Percentiles rank a stretch among this genome's conserved stretches.
Evolutionary conservation across 2,329 filamentous ascomycete genomes (phyloP).

Genomic region (Tolypocladium guangdongense): DNA sequence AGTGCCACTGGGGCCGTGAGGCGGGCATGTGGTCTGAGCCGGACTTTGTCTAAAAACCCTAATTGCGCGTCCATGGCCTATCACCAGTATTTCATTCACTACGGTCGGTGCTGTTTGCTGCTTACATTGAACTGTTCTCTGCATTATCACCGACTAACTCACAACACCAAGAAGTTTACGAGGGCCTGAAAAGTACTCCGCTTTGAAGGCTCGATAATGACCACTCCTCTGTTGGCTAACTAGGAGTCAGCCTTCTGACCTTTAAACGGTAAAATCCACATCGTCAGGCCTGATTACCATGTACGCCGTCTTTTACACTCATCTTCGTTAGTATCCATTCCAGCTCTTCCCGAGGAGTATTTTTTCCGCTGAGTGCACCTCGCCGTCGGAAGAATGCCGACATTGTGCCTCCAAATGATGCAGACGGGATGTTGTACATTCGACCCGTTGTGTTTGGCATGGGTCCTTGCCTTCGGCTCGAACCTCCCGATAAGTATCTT

Average conservation of each 20-base stretch:
- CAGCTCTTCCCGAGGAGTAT: constrained; percentile 44
- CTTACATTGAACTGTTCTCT: too few species aligned
- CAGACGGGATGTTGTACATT: constrained; percentile 56
- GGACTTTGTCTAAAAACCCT: constrained; percentile 1
- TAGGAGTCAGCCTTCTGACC: neutral
- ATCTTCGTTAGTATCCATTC: constrained; percentile 40
- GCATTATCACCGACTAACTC: neutral
- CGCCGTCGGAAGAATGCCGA: constrained; percentile 55
- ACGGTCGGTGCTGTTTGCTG: neutral
- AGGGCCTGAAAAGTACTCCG: constrained; percentile 2
- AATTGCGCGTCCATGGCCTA: constrained; percentile 2
- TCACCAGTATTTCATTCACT: constrained; percentile 4
- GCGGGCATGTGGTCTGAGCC: constrained; percentile 1
- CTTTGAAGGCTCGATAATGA: neutral
- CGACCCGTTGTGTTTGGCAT: constrained; percentile 52
- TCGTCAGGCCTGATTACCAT: neutral
- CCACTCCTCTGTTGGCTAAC: neutral
- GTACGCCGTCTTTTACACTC: constrained; percentile 1
- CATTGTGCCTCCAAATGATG: constrained; percentile 53
- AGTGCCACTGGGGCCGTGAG: constrained; percentile 1
- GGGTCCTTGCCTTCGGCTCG: neutral
- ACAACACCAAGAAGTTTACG: constrained; percentile 1
- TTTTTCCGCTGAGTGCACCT: constrained; percentile 49
- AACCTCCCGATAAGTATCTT: constrained; percentile 47
- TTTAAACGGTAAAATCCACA: neutral